Percentiles rank a stretch among this genome's conserved stretches.
Evolutionary conservation across 2,329 filamentous ascomycete species (phyloP).

Genomic region (Alternaria infectoria): DNA sequence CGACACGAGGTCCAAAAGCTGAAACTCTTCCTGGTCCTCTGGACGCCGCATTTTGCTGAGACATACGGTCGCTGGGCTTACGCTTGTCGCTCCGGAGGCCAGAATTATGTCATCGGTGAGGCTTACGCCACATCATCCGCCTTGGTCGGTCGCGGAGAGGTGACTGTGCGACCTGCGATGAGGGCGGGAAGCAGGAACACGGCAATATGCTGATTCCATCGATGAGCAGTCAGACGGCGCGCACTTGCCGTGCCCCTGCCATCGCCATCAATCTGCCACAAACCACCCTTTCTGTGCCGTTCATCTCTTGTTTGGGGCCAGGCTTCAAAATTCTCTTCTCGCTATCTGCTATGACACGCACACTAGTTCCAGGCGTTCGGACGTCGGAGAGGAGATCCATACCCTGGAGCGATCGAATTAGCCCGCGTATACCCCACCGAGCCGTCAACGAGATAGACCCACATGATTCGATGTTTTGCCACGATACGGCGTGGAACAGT

Average conservation of each 20-base stretch:
- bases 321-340: background rate
- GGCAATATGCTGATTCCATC: background rate
- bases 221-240: background rate
- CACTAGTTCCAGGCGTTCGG: slow-evolving; percentile 1
- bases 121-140: background rate
- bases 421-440: background rate
- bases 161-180: background rate
- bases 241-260: background rate
- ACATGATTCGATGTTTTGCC: slow-evolving; percentile 3
- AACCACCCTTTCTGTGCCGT: background rate
- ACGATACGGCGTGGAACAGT: slow-evolving; percentile 1
- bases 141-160: background rate
- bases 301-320: background rate
- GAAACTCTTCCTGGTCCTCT: background rate
- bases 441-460: background rate
- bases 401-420: slow-evolving; percentile 7
- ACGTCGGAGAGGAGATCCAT: slow-evolving; percentile 16
- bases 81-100: background rate
- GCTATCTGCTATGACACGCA: slow-evolving; percentile 3
- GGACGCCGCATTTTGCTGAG: background rate
- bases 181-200: background rate
- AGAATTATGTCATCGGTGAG: background rate
- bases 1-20: background rate
- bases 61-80: background rate
- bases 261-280: background rate